These are phyloP conservation scores for Penicillium desertorum DNA, from an alignment of 495 filamentous ascomycete species.

Conservation along the genomic window DNA sequence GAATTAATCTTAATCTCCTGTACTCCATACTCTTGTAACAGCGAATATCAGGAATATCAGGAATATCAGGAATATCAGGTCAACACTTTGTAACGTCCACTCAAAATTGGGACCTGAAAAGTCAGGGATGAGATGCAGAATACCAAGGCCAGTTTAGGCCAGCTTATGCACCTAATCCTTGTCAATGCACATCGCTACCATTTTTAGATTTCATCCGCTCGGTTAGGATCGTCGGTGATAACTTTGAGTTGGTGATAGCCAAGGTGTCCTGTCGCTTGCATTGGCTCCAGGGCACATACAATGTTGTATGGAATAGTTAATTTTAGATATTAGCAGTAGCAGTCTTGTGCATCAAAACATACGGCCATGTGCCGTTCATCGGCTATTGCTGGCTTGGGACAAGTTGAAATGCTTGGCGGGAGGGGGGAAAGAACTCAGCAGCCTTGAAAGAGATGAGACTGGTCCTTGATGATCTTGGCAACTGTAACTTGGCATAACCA, in stretches of 20 bases:
- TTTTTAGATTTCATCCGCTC: conserved; percentile 1
- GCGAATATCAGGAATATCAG: no score
- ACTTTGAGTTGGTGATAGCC: conserved; percentile 1
- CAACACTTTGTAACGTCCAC: neutral
- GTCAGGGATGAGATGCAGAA: neutral
- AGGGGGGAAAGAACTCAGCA: neutral
- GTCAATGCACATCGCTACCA: conserved; percentile 8
- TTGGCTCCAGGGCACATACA: neutral
- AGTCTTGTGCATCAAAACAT: conserved; percentile 2
- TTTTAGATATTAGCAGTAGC: neutral
- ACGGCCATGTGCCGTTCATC: neutral
- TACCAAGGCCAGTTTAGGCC: neutral
- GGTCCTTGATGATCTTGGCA: conserved; percentile 1
- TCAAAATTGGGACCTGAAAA: conserved; percentile 7
- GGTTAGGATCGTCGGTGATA: conserved; percentile 4
- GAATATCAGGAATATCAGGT: no score
- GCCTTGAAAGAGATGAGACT: neutral
- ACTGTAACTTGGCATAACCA: neutral
- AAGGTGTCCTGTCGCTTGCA: neutral
- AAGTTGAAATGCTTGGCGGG: conserved; percentile 14
- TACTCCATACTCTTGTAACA: no score
- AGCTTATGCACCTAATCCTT: conserved; percentile 5
- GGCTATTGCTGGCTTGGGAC: neutral
- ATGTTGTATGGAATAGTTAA: neutral
- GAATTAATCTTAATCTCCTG: no score